Evolutionary conservation across 768 basidiomycete species (phyloP).

Genomic region (Lactarius akahatsu): DNA sequence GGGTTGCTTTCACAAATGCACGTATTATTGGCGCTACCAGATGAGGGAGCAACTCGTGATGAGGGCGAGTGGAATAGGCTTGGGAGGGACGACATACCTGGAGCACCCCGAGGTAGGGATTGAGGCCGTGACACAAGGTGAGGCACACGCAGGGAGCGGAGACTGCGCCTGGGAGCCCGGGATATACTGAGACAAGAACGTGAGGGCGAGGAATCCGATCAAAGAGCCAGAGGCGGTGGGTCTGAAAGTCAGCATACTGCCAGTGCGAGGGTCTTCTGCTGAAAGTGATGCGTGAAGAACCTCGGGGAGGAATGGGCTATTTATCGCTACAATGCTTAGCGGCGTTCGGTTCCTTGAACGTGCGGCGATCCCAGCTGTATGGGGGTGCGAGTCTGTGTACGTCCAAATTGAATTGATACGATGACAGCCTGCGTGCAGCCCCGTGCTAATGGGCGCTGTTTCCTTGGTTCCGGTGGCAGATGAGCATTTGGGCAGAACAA

Average conservation of each 20-base stretch:
- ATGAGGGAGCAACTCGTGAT: background rate
- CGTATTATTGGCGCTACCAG: background rate
- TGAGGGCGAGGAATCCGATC: background rate
- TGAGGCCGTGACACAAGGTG: background rate
- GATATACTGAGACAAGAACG: background rate
- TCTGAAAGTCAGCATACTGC: background rate
- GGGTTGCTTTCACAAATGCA: background rate
- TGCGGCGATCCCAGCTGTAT: background rate
- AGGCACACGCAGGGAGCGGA: background rate
- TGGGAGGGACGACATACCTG: background rate
- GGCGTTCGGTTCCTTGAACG: background rate
- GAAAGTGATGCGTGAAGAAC: background rate
- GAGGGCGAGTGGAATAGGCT: background rate
- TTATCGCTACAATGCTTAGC: background rate
- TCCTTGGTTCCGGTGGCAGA: background rate
- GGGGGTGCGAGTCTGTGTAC: background rate
- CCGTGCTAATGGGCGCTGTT: background rate
- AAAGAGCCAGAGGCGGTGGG: background rate
- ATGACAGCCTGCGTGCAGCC: background rate
- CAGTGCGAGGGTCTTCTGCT: background rate
- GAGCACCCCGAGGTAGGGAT: background rate
- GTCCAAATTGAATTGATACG: background rate
- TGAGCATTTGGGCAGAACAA: background rate
- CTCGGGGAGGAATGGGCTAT: background rate
- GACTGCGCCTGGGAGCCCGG: conserved; percentile 2